Conservation (phyloP, 176 grass and related monocot genomes). For the Tillandsia leiboldiana region DNA sequence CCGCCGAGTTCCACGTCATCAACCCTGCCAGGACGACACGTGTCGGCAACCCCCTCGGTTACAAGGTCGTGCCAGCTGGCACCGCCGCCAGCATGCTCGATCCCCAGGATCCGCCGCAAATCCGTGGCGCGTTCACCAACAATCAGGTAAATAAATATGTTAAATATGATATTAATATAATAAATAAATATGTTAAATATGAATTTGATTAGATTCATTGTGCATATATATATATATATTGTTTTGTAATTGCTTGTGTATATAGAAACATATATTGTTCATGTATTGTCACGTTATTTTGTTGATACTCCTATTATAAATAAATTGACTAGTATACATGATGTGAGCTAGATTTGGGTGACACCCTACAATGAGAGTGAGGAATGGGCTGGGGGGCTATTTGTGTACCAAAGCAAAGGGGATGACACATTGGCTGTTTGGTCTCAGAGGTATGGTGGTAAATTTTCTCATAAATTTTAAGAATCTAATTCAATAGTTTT, state of each 20-base stretch:
- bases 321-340: too few relatives aligned
- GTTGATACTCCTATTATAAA: too few relatives aligned
- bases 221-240: too few relatives aligned
- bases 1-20: slow-evolving; percentile 54
- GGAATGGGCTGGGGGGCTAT: slow-evolving; percentile 80
- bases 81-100: slow-evolving; percentile 69
- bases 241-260: too few relatives aligned
- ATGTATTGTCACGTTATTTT: too few relatives aligned
- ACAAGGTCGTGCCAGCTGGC: slow-evolving; percentile 61
- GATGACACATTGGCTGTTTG: slow-evolving; percentile 71
- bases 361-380: slow-evolving; percentile 87
- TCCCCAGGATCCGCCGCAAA: slow-evolving; percentile 59
- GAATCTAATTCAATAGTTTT: too few relatives aligned
- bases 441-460: slow-evolving; percentile 36
- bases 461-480: too few relatives aligned
- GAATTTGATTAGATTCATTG: too few relatives aligned
- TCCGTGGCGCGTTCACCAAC: slow-evolving; percentile 78
- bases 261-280: too few relatives aligned
- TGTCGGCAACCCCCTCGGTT: slow-evolving; percentile 59
- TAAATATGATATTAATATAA: too few relatives aligned
- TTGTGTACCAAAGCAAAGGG: slow-evolving; percentile 88
- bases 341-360: slow-evolving; percentile 61
- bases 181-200: too few relatives aligned
- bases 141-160: slow-evolving; percentile 71
- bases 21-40: slow-evolving; percentile 56